Evolutionary conservation across 2,329 filamentous ascomycete genomes (phyloP).

Genomic region (Ramularia endophylla): DNA sequence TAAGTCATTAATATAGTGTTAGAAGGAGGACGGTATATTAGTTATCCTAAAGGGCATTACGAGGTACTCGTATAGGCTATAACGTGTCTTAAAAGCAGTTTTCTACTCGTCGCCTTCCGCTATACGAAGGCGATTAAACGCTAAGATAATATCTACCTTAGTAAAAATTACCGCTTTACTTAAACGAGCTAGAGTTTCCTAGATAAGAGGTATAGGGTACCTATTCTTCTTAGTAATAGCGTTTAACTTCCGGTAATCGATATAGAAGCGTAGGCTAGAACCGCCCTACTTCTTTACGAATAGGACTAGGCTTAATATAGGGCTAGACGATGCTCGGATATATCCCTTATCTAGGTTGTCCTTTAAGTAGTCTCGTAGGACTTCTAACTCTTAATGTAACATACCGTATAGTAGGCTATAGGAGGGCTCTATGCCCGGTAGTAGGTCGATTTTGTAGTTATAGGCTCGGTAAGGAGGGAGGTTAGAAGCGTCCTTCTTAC

Average conservation of each 20-base stretch:
- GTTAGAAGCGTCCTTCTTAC: too few species aligned
- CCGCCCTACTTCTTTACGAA: not conserved
- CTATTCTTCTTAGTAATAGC: not conserved
- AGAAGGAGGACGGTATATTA: slow-evolving; percentile 4
- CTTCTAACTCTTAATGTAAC: not conserved
- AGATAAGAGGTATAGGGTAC: not conserved
- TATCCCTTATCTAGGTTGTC: not conserved
- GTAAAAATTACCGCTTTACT: slow-evolving; percentile 1
- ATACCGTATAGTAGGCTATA: too few species aligned
- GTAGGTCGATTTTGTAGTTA: too few species aligned
- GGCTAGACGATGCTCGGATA: not conserved
- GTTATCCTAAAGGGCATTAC: slow-evolving; percentile 7
- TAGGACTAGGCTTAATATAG: not conserved
- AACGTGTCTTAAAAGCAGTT: slow-evolving; percentile 8
- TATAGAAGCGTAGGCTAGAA: not conserved
- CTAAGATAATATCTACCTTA: slow-evolving; percentile 17
- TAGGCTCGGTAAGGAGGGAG: too few species aligned
- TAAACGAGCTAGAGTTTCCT: not conserved
- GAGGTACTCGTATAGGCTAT: slow-evolving; percentile 9
- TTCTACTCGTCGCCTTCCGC: slow-evolving; percentile 6
- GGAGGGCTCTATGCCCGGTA: too few species aligned
- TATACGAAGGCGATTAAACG: slow-evolving; percentile 11
- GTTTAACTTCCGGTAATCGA: not conserved
- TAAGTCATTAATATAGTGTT: slow-evolving; percentile 18
- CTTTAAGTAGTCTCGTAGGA: not conserved